Conservation (phyloP, 2,329 filamentous ascomycete genomes). For the Pleomassaria siparia region DNA sequence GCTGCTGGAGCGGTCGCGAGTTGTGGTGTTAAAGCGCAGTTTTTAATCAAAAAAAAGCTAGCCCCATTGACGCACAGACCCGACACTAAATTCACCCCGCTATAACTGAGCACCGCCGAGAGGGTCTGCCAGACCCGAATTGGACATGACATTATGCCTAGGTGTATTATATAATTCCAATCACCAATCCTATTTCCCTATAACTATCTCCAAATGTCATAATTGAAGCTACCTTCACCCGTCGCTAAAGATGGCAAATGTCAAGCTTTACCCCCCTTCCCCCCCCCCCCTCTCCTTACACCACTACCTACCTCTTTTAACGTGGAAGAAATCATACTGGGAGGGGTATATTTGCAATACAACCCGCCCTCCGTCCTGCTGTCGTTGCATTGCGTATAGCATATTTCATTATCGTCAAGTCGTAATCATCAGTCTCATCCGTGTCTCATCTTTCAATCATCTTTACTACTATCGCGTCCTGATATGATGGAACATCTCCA, state of each 20-base stretch:
- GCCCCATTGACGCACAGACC: background rate
- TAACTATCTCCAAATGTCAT: background rate
- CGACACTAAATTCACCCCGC: background rate
- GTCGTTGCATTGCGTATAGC: slow-evolving; percentile 15
- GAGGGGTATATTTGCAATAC: slow-evolving; percentile 38
- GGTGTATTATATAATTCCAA: background rate
- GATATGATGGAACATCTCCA: slow-evolving; percentile 37
- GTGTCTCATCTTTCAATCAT: background rate
- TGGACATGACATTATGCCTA: background rate
- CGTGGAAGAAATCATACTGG: slow-evolving; percentile 11
- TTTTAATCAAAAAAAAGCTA: slow-evolving; percentile 1
- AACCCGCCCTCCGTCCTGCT: slow-evolving; percentile 30
- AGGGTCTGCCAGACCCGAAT: background rate
- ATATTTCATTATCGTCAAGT: slow-evolving; percentile 19
- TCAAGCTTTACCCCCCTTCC: background rate
- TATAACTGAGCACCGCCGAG: background rate
- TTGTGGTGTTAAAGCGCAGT: background rate
- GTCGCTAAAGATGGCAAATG: background rate
- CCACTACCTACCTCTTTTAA: too few relatives aligned
- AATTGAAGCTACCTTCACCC: background rate
- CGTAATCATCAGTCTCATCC: slow-evolving; percentile 12
- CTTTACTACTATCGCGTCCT: slow-evolving; percentile 11
- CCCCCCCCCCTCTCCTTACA: background rate
- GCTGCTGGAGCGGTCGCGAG: background rate
- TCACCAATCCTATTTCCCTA: background rate